phyloP scores from a whole-genome alignment of 306 rosid genomes.

The Dalbergia oliveri region DNA sequence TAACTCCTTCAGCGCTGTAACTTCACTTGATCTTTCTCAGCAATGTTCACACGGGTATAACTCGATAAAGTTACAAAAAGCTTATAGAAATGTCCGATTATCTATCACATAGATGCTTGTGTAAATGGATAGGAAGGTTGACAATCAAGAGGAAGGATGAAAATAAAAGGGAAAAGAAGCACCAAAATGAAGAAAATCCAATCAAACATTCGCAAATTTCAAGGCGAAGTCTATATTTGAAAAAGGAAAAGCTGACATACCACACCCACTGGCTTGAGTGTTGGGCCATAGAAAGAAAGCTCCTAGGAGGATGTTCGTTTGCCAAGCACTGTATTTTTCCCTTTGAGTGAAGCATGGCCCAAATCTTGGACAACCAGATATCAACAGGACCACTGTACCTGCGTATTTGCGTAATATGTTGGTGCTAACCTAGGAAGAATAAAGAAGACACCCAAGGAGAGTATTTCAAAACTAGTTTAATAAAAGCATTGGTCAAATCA shows the following conservation, averaged over 20 bases:
- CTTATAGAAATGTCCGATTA: constrained; percentile 58
- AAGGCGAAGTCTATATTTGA: background rate
- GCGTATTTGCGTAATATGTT: constrained; percentile 80
- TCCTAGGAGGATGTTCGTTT: constrained; percentile 67
- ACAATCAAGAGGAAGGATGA: constrained; percentile 16
- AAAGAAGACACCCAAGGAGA: constrained; percentile 30
- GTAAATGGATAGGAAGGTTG: constrained; percentile 32
- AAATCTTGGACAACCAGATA: constrained; percentile 74
- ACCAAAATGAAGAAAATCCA: too few species aligned
- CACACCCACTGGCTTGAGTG: constrained; percentile 96
- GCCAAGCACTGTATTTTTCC: constrained; percentile 68
- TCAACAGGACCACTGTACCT: constrained; percentile 89
- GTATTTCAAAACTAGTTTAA: too few species aligned
- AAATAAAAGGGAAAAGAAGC: constrained; percentile 14
- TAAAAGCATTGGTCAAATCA: too few species aligned
- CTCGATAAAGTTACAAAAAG: constrained; percentile 85
- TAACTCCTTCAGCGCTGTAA: constrained; percentile 1
- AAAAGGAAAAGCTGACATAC: constrained; percentile 53
- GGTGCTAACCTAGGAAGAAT: constrained; percentile 74
- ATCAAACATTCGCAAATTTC: constrained; percentile 23
- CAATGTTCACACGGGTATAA: constrained; percentile 79
- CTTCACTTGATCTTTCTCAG: constrained; percentile 62
- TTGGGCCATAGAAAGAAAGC: constrained; percentile 83
- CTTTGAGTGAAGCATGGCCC: constrained; percentile 55
- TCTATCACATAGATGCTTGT: constrained; percentile 52